Evolutionary conservation across 305 asterid genomes (phyloP).

Genomic region (Solanum chacoense): DNA sequence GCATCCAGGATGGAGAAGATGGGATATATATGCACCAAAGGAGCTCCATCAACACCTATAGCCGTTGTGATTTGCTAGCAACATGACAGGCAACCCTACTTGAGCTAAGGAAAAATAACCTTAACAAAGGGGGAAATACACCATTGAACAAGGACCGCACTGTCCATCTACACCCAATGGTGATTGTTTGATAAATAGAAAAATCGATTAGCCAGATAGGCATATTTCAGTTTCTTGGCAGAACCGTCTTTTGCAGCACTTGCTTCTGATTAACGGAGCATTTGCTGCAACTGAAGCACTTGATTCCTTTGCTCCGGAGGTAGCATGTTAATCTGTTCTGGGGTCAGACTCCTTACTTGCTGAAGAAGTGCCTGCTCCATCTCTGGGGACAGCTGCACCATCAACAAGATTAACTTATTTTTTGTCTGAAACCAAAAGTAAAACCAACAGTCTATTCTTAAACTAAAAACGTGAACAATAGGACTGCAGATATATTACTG

Average conservation of each 20-base stretch:
- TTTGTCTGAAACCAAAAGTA: neutral
- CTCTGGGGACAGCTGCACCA: slow-evolving; percentile 72
- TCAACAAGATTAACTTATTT: neutral
- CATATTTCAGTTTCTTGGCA: neutral
- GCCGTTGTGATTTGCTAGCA: neutral
- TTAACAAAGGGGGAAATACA: neutral
- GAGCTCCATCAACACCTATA: neutral
- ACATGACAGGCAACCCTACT: neutral
- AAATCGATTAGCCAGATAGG: neutral
- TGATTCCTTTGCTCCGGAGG: slow-evolving; percentile 83
- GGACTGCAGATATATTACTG: slow-evolving; percentile 28
- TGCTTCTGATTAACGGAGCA: slow-evolving; percentile 53
- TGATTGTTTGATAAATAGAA: neutral
- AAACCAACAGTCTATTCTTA: neutral
- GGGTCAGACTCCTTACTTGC: slow-evolving; percentile 89
- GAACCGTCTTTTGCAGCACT: neutral
- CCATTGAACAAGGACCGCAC: neutral
- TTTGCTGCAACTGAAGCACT: slow-evolving; percentile 85
- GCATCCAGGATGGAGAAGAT: neutral
- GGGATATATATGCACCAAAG: neutral
- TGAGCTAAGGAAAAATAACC: neutral
- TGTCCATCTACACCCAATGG: neutral
- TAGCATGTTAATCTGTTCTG: slow-evolving; percentile 75
- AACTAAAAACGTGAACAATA: neutral
- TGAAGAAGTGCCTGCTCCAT: slow-evolving; percentile 79